Base-by-base conservation (phyloP, 2,329 filamentous ascomycete species). In the Alternaria incomplexa region DNA sequence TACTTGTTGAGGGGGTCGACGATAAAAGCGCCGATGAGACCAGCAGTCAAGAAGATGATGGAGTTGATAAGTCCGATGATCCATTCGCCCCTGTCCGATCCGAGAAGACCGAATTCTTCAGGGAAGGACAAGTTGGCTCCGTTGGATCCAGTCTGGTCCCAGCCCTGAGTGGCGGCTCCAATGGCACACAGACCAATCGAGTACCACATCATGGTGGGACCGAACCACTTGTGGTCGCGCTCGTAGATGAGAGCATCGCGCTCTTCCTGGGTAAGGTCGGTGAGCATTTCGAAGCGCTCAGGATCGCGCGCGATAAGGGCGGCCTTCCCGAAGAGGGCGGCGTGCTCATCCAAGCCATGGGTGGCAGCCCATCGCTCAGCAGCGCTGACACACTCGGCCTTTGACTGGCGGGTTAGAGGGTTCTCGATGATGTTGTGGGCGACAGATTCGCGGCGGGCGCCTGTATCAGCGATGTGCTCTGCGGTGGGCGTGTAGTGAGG, bases 271-370 rank as follows among this genome's bases (percentile, higher is more conserved):
- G 84, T 81, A 2, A 94, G 84, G 11, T 87, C 85, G 54, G 86
- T 81, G 56, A 93, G 84, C 32, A 84, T 81, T 61, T 92, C 89
- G 75, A 86, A 91, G 28, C 84, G 83, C 9, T 82, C 81, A 0
- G 91, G 91, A 68, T 90, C 88, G 76, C 92, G 90, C 3, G 92
- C 92, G 17, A 93, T 86, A 11, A 95, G 83, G 4, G 91, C 92
- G 32, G 91, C 92, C 71, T 90, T 90, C 55, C 86, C 83, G 55
- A 93, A 83, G 15, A 90, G 74, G 4, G 82, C 80, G 4, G 88
- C 79, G 67, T 90, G 84, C 57, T 90, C 86, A 3, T 81, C 78
- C 25, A 93, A 83, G 23, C 84, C 84, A 68, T 90, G 86, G 45
- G 85, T 80, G 13, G 82, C 81, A 43, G 89, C 90, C 71, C 91